Percentiles rank a stretch among this genome's conserved stretches.
Conservation (phyloP, 176 grass and related monocot species). For the Aegilops tauschii region DNA sequence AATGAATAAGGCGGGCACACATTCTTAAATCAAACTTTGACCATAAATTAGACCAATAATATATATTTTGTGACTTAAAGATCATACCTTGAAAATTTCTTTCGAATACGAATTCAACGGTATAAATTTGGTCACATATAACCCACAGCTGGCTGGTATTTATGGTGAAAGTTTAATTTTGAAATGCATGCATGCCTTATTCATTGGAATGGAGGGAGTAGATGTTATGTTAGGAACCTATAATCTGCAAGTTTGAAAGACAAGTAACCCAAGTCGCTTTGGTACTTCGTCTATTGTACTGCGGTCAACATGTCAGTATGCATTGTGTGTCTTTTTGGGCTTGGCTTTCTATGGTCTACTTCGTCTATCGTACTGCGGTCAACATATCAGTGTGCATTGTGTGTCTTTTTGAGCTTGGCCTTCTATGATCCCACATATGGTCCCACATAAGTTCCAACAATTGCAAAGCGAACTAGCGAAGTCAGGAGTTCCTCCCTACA, state of each 20-base stretch:
- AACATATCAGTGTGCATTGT: background rate
- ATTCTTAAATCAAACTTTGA: too few relatives aligned
- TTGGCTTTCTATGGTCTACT: background rate
- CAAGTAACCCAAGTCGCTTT: background rate
- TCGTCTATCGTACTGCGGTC: background rate
- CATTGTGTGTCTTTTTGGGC: background rate
- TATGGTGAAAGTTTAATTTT: too few relatives aligned
- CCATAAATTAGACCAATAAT: too few relatives aligned
- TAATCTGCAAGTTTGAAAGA: background rate
- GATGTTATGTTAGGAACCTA: background rate
- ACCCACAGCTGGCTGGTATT: too few relatives aligned
- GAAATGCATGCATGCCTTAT: too few relatives aligned
- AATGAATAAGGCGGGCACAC: too few relatives aligned
- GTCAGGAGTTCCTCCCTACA: background rate
- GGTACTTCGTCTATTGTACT: constrained; percentile 7
- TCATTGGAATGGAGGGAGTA: background rate
- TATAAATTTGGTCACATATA: too few relatives aligned
- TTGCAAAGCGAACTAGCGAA: background rate
- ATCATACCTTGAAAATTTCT: too few relatives aligned
- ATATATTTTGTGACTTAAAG: too few relatives aligned
- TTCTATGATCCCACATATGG: background rate
- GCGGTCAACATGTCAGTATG: background rate
- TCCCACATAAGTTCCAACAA: background rate
- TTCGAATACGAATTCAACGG: too few relatives aligned
- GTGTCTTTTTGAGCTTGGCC: background rate